Evolutionary conservation across 2,329 filamentous ascomycete genomes (phyloP).

Genomic region (Bipolaris victoriae): DNA sequence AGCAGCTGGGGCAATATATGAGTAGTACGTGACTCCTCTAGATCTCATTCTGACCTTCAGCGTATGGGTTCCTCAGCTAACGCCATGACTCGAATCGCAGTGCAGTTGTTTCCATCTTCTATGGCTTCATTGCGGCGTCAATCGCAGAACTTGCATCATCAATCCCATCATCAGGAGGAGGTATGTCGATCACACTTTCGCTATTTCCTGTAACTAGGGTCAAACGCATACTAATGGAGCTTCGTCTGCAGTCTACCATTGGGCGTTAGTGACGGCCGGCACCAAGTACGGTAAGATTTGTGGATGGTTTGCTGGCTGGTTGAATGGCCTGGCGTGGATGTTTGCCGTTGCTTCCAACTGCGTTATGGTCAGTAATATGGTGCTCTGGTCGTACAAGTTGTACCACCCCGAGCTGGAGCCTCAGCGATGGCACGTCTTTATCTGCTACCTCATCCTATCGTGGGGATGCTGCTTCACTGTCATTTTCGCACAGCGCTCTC

Average conservation of each 20-base stretch:
- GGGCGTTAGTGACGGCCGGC: neutral
- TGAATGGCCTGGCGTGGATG: neutral
- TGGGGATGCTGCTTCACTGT: neutral
- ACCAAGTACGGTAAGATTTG: neutral
- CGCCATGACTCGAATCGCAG: neutral
- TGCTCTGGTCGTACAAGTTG: neutral
- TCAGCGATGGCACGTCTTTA: neutral
- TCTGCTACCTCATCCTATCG: neutral
- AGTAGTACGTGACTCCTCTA: neutral
- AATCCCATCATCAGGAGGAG: neutral
- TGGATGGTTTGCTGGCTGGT: neutral
- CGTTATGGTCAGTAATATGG: neutral
- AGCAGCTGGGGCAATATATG: neutral
- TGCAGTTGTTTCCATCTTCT: neutral
- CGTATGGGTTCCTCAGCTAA: neutral
- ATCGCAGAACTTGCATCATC: neutral
- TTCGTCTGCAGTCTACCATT: neutral
- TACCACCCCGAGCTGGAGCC: neutral
- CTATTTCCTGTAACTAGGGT: neutral
- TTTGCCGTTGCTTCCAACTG: neutral
- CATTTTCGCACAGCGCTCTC: neutral
- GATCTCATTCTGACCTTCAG: neutral
- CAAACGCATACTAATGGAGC: neutral
- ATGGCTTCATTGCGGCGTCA: neutral
- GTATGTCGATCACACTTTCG: neutral